Percentiles rank a stretch among this genome's conserved stretches.
Evolutionary conservation across 208 protist genomes (phyloP).

Genomic region (Leishmania turanica): DNA sequence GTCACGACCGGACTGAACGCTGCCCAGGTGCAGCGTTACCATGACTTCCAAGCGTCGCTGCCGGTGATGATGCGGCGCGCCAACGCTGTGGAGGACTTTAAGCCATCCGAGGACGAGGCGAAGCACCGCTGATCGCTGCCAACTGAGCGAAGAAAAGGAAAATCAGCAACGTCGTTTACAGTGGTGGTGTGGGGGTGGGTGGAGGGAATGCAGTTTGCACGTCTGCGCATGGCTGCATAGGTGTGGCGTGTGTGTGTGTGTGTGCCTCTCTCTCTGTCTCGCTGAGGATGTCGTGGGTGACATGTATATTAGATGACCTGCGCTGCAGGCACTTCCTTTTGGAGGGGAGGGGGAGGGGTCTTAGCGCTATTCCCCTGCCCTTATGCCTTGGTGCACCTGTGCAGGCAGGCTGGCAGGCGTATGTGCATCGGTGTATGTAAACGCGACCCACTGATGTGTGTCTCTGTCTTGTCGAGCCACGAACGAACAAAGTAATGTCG

Average conservation of each 20-base stretch:
- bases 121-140: conserved; percentile 27
- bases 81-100: conserved; percentile 73
- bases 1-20: conserved; percentile 46
- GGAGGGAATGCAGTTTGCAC: neutral
- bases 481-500: neutral
- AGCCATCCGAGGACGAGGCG: conserved; percentile 67
- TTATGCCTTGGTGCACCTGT: neutral
- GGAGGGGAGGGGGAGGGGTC: neutral
- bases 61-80: conserved; percentile 73
- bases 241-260: neutral
- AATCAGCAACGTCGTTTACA: neutral
- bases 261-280: neutral
- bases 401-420: neutral
- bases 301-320: neutral
- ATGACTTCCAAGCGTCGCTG: conserved; percentile 61
- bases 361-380: no score
- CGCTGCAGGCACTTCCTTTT: neutral
- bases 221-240: neutral
- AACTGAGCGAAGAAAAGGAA: neutral
- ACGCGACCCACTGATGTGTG: neutral
- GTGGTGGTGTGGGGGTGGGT: neutral
- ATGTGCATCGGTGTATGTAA: neutral
- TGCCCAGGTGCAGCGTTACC: conserved; percentile 63
- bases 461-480: neutral
- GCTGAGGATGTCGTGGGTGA: neutral